These are phyloP conservation scores for Suillus sp. DNA, from an alignment of 768 basidiomycete species.

Conservation along the genomic window DNA sequence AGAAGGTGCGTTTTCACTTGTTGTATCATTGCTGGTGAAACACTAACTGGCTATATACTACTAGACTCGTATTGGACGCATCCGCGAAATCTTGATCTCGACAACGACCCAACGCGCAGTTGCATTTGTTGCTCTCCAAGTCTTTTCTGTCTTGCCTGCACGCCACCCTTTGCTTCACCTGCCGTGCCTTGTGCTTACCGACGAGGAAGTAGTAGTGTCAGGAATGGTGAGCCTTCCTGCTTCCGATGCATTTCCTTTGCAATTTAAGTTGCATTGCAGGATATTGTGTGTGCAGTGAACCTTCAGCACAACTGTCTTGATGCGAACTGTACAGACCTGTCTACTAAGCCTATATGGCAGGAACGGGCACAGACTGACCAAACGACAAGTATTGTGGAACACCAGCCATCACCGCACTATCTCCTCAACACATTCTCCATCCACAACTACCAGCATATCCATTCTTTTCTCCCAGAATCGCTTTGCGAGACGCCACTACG, in stretches of 20 bases:
- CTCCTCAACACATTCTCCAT: slow-evolving; percentile 21
- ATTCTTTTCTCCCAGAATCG: slow-evolving; percentile 7
- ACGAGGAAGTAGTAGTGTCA: slow-evolving; percentile 3
- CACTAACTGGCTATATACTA: background rate
- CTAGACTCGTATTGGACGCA: slow-evolving; percentile 5
- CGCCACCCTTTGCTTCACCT: slow-evolving; percentile 4
- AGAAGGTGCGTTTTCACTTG: background rate
- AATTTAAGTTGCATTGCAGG: slow-evolving; percentile 10
- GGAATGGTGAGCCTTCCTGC: slow-evolving; percentile 5
- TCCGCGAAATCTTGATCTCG: slow-evolving; percentile 10
- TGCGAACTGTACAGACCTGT: slow-evolving; percentile 11
- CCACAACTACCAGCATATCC: slow-evolving; percentile 21
- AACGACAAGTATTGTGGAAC: slow-evolving; percentile 11
- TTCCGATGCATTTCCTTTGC: background rate
- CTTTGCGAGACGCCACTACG: slow-evolving; percentile 4
- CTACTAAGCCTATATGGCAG: slow-evolving; percentile 7
- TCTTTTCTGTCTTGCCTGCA: background rate
- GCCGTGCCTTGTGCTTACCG: slow-evolving; percentile 2
- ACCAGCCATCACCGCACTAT: slow-evolving; percentile 15
- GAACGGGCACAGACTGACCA: slow-evolving; percentile 14
- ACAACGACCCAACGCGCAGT: background rate
- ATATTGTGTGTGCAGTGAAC: slow-evolving; percentile 20
- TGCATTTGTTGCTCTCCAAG: slow-evolving; percentile 4
- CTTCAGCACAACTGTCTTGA: slow-evolving; percentile 21
- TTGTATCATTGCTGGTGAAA: background rate